Evolutionary conservation across 2,329 filamentous ascomycete species (phyloP), one percentile per base, ranked within the genome.

Genomic region (Ciborinia camelliae): DNA sequence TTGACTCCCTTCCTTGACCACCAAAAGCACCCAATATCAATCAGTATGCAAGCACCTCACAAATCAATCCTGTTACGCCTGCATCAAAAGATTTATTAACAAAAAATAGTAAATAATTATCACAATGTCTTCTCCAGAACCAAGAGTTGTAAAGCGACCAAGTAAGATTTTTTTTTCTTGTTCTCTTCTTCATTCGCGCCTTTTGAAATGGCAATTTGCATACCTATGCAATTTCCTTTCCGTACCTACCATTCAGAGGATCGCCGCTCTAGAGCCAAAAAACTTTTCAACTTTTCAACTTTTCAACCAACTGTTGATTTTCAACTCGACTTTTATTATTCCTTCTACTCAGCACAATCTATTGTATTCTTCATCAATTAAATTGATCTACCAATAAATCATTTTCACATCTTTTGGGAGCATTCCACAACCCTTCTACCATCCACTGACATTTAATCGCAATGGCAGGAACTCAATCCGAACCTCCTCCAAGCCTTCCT

Each of bases 401-500:
- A 7, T 18, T 12, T 26, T 20, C 14, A 14, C 12, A 47, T 35
- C 4, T 32, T 41, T 45, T 26, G 20, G 54, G 47, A 58, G 55
- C 41, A 47, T 15, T 52, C 43, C 51, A 55, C 65, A 65, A 50
- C 43, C 45, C 61, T 62, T 61, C 55, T 59, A 12, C n/a, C 47
- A 67, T 45, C 45, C 54, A 65, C 72, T 73, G 64, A 74, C 68
- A 65, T 66, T 58, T 47, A 52, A 37, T 69, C 66, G 52, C 60
- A 45, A 74, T 78, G 71, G 69, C 80, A 92, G 90, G 91, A 78
- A 98, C 95, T 60, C 95, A 98, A 78, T 98, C 95, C 64, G 90
- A 97, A 67, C 95, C 95, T 66, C 93, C 94, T 63, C 95, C 95
- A 26, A 86, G 90, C 69, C 86, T 99, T 26, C 95, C 95, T 9